Evolutionary conservation across 352 stramenopile genomes (phyloP).

Genomic region (Poterioochromonas sp.): DNA sequence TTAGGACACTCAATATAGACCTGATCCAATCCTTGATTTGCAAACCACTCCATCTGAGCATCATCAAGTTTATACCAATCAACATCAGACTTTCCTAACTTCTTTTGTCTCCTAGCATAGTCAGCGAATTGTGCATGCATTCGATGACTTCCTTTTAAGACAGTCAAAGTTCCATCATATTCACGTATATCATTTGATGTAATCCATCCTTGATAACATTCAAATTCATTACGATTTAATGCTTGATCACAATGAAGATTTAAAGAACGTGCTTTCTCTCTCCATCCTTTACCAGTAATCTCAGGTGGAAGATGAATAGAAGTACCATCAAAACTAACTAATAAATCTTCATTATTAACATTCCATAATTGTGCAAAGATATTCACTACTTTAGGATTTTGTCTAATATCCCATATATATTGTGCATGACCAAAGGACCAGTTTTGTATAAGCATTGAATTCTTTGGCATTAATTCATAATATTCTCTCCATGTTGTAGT

Average conservation of each 20-base stretch:
- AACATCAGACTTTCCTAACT: not conserved
- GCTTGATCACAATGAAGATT: not conserved
- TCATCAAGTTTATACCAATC: not conserved
- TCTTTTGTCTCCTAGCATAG: no score
- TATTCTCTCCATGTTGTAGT: not conserved
- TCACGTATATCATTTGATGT: not conserved
- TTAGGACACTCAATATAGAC: not conserved
- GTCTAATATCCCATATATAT: not conserved
- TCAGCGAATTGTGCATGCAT: not conserved
- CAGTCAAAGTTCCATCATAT: not conserved
- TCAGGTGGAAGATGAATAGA: not conserved
- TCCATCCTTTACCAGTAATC: not conserved
- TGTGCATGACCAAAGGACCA: not conserved
- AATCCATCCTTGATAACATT: not conserved
- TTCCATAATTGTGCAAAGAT: not conserved
- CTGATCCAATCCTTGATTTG: not conserved
- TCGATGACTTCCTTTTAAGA: not conserved
- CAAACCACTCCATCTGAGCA: not conserved
- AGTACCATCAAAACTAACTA: not conserved
- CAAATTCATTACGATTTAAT: not conserved
- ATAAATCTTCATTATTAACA: not conserved
- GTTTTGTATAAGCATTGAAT: not conserved
- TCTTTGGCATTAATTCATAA: not conserved
- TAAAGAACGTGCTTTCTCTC: not conserved
- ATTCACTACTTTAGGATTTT: not conserved